Percentiles rank a stretch among this genome's conserved stretches.
Evolutionary conservation across 2,329 filamentous ascomycete species (phyloP).

Genomic region (Claviceps pazoutovae): DNA sequence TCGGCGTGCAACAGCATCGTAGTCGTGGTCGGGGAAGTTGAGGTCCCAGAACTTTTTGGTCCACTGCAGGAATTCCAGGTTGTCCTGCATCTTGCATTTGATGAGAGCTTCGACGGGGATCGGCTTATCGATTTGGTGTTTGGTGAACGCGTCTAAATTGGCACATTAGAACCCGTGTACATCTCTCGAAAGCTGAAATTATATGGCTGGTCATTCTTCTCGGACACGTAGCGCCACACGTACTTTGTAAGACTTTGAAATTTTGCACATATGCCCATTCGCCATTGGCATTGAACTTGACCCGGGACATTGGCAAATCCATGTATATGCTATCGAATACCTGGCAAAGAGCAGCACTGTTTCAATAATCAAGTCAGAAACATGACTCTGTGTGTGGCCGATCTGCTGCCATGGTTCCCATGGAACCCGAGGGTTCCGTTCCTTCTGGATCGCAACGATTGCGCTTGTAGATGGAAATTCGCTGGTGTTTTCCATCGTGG

Average conservation of each 20-base stretch:
- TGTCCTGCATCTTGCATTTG: conserved; percentile 99
- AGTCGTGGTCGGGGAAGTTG: conserved; percentile 93
- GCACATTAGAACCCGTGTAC: conserved; percentile 3
- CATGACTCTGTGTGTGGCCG: no score
- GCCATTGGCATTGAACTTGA: conserved; percentile 96
- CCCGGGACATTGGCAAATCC: conserved; percentile 86
- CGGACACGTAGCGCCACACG: conserved; percentile 17
- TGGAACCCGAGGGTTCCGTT: no score
- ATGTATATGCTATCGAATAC: conserved; percentile 96
- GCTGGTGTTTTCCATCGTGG: background rate
- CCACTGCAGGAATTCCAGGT: conserved; percentile 97
- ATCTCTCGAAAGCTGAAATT: background rate
- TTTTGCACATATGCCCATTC: conserved; percentile 98
- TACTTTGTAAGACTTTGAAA: conserved; percentile 95
- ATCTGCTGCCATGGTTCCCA: no score
- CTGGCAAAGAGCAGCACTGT: conserved; percentile 86
- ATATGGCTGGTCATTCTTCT: background rate
- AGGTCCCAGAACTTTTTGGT: conserved; percentile 96
- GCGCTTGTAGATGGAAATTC: no score
- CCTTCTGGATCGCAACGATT: no score
- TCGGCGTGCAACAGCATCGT: conserved; percentile 75
- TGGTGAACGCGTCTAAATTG: conserved; percentile 59
- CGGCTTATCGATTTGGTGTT: conserved; percentile 77
- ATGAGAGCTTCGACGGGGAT: conserved; percentile 79
- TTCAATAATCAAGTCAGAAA: background rate